phyloP scores from a whole-genome alignment of 164 flowering plant species.

The Saururus chinensis region DNA sequence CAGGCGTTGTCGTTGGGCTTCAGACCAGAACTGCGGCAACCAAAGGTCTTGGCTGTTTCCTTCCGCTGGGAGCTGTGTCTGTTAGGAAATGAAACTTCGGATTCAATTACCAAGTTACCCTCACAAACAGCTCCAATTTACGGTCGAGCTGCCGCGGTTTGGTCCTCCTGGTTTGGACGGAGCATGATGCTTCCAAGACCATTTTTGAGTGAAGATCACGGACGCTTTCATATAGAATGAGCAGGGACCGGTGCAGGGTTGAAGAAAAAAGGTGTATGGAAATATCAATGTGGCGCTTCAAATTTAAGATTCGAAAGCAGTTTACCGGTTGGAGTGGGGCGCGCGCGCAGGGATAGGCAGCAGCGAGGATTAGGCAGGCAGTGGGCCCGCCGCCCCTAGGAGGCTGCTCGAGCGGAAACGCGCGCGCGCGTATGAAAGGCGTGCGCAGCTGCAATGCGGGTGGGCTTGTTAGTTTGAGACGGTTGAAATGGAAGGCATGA shows the following conservation, averaged over 20 bases:
- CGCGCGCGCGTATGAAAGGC: no score
- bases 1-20: background rate
- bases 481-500: background rate
- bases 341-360: no score
- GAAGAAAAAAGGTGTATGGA: no score
- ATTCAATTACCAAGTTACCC: slow-evolving; percentile 19
- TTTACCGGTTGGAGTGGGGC: no score
- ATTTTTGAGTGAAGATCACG: no score
- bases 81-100: slow-evolving; percentile 47
- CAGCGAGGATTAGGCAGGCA: no score
- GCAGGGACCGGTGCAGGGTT: no score
- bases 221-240: no score
- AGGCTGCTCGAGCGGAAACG: no score
- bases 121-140: background rate
- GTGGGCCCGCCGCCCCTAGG: no score
- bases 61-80: slow-evolving; percentile 35
- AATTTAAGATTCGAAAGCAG: no score
- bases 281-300: no score
- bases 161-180: background rate
- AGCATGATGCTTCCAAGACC: background rate
- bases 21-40: slow-evolving; percentile 3
- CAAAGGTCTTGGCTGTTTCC: slow-evolving; percentile 2
- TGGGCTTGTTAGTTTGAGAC: background rate
- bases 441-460: background rate
- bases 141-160: slow-evolving; percentile 13